These are phyloP conservation scores for Nannochloris sp. DNA, from an alignment of 139 green algal species.

Conservation along the genomic window DNA sequence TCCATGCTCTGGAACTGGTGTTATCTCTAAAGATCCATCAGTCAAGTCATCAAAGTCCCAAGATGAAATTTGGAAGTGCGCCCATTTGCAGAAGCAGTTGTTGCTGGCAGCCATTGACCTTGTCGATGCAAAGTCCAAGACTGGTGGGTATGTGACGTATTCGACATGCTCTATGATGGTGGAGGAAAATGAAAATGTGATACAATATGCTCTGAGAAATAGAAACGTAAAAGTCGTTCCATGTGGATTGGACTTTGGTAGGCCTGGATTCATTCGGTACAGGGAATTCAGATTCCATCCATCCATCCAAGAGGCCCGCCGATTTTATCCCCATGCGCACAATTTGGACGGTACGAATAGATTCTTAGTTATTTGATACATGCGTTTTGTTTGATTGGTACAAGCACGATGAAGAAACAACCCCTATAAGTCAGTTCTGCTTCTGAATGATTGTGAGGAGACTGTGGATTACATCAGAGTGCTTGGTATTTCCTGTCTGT, in stretches of 20 bases:
- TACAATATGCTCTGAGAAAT: constrained; percentile 96
- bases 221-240: constrained; percentile 91
- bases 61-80: constrained; percentile 86
- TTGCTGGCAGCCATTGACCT: constrained; percentile 95
- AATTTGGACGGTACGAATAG: constrained; percentile 88
- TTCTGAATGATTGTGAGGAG: constrained; percentile 27
- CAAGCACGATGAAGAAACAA: constrained; percentile 20
- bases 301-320: constrained; percentile 61
- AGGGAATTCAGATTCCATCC: constrained; percentile 93
- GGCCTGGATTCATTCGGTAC: constrained; percentile 72
- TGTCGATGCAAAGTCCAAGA: constrained; percentile 74
- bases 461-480: constrained; percentile 7
- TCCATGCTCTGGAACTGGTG: constrained; percentile 94
- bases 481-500: constrained; percentile 4
- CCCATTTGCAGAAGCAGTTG: constrained; percentile 94
- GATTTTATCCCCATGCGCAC: constrained; percentile 97
- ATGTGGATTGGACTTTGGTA: constrained; percentile 90
- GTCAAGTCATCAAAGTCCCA: constrained; percentile 82
- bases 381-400: background rate
- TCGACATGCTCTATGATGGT: constrained; percentile 97
- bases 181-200: constrained; percentile 96
- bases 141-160: constrained; percentile 85
- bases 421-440: constrained; percentile 33
- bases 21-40: constrained; percentile 88
- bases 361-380: background rate